phyloP scores from a whole-genome alignment of 148 eudicot species.

The Polygonum maritimum region DNA sequence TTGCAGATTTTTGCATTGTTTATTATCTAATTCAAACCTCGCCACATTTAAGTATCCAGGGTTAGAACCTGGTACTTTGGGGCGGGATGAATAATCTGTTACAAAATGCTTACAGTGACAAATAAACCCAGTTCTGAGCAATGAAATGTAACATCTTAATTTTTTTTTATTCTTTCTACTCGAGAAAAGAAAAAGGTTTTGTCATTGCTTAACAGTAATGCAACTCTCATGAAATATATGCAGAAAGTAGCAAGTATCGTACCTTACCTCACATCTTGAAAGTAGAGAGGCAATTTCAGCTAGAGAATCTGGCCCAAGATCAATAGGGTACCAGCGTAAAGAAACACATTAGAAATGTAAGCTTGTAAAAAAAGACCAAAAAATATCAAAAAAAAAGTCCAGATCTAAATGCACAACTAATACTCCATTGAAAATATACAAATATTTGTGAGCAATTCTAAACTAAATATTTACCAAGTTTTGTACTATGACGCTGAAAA shows the following conservation, averaged over 20 bases:
- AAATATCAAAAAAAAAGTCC: not conserved
- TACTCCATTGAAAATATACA: not conserved
- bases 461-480: slow-evolving; percentile 35
- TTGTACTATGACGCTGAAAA: slow-evolving; percentile 36
- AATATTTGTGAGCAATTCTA: not conserved
- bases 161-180: not conserved
- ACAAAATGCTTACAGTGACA: not conserved
- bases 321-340: slow-evolving; percentile 81
- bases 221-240: not conserved
- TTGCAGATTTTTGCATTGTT: not conserved
- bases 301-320: slow-evolving; percentile 65
- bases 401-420: not conserved
- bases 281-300: slow-evolving; percentile 48
- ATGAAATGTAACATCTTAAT: not conserved
- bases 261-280: slow-evolving; percentile 62
- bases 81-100: not conserved
- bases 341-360: slow-evolving; percentile 2
- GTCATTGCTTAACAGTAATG: slow-evolving; percentile 2
- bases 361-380: not conserved
- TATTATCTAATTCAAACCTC: not conserved
- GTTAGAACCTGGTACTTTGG: not conserved
- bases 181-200: not conserved
- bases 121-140: not conserved
- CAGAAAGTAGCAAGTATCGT: slow-evolving; percentile 15
- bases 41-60: not conserved